Evolutionary conservation across 495 filamentous ascomycete species (phyloP), one percentile per base, ranked within the genome.

Genomic region (Penicillium ochrochloron): DNA sequence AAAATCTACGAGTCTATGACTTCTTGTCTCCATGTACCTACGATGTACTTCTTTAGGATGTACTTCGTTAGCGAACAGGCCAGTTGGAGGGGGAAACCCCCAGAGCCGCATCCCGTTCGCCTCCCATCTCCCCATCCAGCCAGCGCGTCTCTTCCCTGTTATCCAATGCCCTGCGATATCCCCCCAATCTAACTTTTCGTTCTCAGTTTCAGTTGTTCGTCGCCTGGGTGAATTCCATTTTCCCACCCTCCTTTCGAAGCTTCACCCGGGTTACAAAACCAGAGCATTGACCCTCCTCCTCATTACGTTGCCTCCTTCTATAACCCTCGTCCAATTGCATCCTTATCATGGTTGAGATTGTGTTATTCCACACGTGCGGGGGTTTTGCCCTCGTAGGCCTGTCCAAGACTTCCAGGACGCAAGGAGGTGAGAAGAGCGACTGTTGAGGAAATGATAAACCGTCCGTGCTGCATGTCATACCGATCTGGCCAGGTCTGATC

Each of bases 391-490:
- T n/a, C 25, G 35, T 19, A 37, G 58, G 44, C n/a, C n/a, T 9
- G 1, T 25, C 46, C 25, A 52, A 34, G 46, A 52, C 19, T 27
- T 23, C 17, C 17, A 57, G 11, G 50, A 67, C 59, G 65, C 68
- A 67, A 70, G 68, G 65, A 70, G 62, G 46, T 59, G 44, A 67
- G 58, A 25, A 57, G 42, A 8, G 46, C 63, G 60, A 60, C 61
- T 33, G 34, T 25, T 10, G 17, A 23, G 64, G 65, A 14, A 62
- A 64, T 67, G 59, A 64, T 70, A 58, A 61, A 56, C 55, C 52
- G 64, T 64, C 67, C 50, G 67, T 65, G 65, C 68, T 70, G 68
- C 68, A 65, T 60, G 68, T 67, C 65, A 67, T 70, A 62, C 54
- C 65, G 58, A 67, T 56, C 64, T 67, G 53, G 57, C 48, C 35